Base-by-base conservation (phyloP, 108 stramenopile species). In the Skeletonema tropicum region DNA sequence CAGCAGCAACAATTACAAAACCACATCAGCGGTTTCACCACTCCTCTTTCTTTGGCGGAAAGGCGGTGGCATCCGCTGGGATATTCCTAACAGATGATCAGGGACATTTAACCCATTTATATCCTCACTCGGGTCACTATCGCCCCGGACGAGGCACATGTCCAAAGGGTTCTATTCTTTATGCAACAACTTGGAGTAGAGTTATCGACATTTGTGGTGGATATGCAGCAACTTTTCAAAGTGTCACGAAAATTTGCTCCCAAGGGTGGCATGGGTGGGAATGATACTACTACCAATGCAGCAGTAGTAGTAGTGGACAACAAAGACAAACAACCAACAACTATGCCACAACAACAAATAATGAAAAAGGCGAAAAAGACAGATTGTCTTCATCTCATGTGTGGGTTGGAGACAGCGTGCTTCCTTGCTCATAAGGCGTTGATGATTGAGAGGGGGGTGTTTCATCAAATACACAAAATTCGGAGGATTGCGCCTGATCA, bases 111-210 rank as follows among this genome's bases (percentile, higher is more conserved):
- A 90, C 83, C 13, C 66, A 88, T 59, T 82, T 96, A 6, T 96
- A 93, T 76, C 95, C 97, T 21, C 97, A 96, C 86, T 96, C 94
- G 1, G 97, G 97, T 55, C 97, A 97, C 67, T 97, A 97, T 69
- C 86, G 97, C 39, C 97, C 91, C 10, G 87, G 88, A n/a, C 35
- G 95, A 97, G 66, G 79, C 86, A 31, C 92, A 97, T 71, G 89
- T 97, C 81, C 94, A 91, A 71, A 84, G 89, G 41, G 92, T 93
- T 70, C 91, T 97, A 1, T 86, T 83, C 65, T 91, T 90, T 74
- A 74, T 97, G 63, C 82, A 93, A 52, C 86, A 87, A 19, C 73
- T 67, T 1, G 91, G 94, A 2, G 85, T 96, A 29, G 92, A 93
- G 68, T 71, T 96, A 45, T 66, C 77, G 21, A 84, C 86, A 14